Evolutionary conservation across 179 eudicot species (phyloP), one percentile per base, ranked within the genome.

Genomic region (Corrigiola litoralis): DNA sequence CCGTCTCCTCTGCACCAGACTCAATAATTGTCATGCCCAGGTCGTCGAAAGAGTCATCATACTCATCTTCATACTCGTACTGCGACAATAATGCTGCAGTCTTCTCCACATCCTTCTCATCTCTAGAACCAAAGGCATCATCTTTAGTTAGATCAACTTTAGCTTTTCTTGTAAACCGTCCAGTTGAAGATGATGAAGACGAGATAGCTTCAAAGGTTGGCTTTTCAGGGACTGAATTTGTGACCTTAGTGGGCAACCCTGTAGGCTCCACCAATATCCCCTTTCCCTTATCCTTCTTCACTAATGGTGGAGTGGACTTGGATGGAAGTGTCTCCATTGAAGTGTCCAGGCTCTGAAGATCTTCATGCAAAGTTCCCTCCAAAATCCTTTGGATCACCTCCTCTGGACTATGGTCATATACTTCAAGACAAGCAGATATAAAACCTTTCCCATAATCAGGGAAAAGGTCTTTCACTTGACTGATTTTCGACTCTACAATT

Each of bases 31-130:
- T 77, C 72, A 90, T 58, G 28, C 99, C 99, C 13, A 94, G 64
- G 62, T 94, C 99, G 75, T 94, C 99, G 42, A 94, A 94, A 24
- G 99, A 94, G 72, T 94, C 99, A 57, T 94, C 97, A 41, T 94
- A 94, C 77, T 94, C 99, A n/a, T 90, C 99, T 69, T 94, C 99
- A 58, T 94, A 94, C 75, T 88, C 99, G 0, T 84, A 86, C 61
- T 84, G 97, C 14, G 89, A 83, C 31, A 66, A 33, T 33, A 94
- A 73, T 16, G 85, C 96, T 9, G 83, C 71, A 5, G 88, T 84
- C 74, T 83, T 94, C 46, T 76, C 82, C 78, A 73, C 16, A 71
- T 74, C 84, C 64, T 71, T 79, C 47, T 67, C 83, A 41, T 84
- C 87, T 74, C 55, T 77, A 25, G 81, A 73, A 57, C 87, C 70